phyloP scores from a whole-genome alignment of 352 stramenopile genomes.

The Phytopythium chamaehyphon region DNA sequence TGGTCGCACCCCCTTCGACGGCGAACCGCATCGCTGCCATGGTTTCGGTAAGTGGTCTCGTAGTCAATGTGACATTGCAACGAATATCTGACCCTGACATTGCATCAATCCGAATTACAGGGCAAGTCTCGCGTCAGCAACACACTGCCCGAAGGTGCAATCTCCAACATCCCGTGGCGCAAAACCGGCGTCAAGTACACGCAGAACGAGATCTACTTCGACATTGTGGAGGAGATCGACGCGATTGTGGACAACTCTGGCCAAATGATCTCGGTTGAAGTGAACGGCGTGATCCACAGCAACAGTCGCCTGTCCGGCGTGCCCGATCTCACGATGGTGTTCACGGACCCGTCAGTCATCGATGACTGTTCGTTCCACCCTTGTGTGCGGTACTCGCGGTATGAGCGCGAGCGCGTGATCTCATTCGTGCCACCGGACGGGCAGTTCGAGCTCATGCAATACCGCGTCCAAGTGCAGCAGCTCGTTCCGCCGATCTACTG shows the following conservation, averaged over 20 bases:
- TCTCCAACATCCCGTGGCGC: constrained; percentile 97
- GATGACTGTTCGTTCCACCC: constrained; percentile 98
- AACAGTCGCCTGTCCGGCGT: constrained; percentile 95
- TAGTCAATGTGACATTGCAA: background rate
- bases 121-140: constrained; percentile 91
- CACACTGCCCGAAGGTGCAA: constrained; percentile 87
- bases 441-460: constrained; percentile 93
- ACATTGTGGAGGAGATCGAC: constrained; percentile 98
- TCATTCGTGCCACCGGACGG: constrained; percentile 98
- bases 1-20: constrained; percentile 95
- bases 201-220: constrained; percentile 98
- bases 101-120: constrained; percentile 5
- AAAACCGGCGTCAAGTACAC: constrained; percentile 95
- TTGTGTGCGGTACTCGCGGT: constrained; percentile 96
- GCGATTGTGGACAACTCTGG: constrained; percentile 93
- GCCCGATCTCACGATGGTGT: constrained; percentile 96
- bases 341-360: constrained; percentile 95
- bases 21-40: constrained; percentile 87
- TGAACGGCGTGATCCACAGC: constrained; percentile 93
- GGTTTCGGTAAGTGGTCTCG: constrained; percentile 48
- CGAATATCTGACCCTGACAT: background rate
- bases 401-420: constrained; percentile 94
- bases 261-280: constrained; percentile 92
- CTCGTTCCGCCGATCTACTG: constrained; percentile 87
- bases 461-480: constrained; percentile 79